Base-by-base conservation (phyloP, 2,329 filamentous ascomycete genomes). In the Golovinomyces cichoracearum region DNA sequence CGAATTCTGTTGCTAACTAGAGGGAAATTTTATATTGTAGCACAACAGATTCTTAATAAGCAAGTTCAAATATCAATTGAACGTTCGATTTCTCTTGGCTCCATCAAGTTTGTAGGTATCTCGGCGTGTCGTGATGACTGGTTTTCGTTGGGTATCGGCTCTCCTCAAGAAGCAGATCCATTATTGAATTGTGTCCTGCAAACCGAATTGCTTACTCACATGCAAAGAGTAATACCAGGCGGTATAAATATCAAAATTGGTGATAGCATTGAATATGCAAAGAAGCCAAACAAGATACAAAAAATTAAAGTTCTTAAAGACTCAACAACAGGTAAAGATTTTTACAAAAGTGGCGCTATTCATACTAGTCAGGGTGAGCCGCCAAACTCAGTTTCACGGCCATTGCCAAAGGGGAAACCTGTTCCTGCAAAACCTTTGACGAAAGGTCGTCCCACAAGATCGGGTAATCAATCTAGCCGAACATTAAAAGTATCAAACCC, bases 161-260 rank as follows among this genome's bases (percentile, higher is more conserved):
- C 86, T 27, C 78, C 79, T 7, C 84, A 93, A 60, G 88, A 95
- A 61, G 72, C 90, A 0, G 90, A 98, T 63, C 85, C 90, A n/a
- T 70, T 98, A 21, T 64, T 98, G 58, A 93, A 79, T 65, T 98
- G 90, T 60, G 68, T 94, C 19, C 77, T 98, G 63, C 98, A 98
- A 68, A 98, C 90, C 0, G 90, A 98, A 60, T 78, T 98, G 64
- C 93, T 95, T 60, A 92, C 88, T 0, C 86, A 94, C 53, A 77
- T 98, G 66, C 76, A 79, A 60, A 77, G 75, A 47, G 76, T 77
- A 48, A 81, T 92, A 64, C 78, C 81, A 42, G 59, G 81, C 7
- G 78, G 82, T 9, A 73, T 93, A 60, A 84, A 78, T 60, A 65
- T 98, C 45, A 84, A 82, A 64, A 80, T 95, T 53, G 75, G 68